Evolutionary conservation across 805 yeast genomes (phyloP), one percentile per base, ranked within the genome.

Genomic region (Isabelozyma pseudorhagii): DNA sequence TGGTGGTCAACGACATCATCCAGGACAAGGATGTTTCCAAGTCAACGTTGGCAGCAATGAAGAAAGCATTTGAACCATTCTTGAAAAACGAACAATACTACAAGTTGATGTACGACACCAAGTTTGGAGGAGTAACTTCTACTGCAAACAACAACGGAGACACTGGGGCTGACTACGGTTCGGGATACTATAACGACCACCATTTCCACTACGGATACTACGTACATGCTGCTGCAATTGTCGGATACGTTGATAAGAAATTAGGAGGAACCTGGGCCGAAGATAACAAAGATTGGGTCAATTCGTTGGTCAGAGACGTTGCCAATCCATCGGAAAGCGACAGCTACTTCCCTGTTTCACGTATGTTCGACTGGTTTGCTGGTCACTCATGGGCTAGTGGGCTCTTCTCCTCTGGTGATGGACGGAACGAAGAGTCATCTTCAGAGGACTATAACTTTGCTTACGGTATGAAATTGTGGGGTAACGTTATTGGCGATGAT

Each of bases 171-270:
- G 86, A 83, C 59, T 89, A 77, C 63, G 96, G 96, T 44, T 79
- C 85, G 63, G 80, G 87, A 21, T 86, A 80, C 63, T 89, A 88
- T 68, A 88, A 89, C 57, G 96, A 89, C 60, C 96, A 89, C 59
- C 94, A 89, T 62, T 89, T 88, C 78, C 96, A 89, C 64, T 89
- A 86, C 60, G 94, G 94, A 9, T 89, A 88, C 66, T 85, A 83
- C 56, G 77, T 89, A 44, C 92, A 88, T 62, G 87, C 96, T 1
- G 96, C 96, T 5, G 91, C 96, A 1, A 72, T 87, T 17, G 79
- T 88, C 43, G 92, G 85, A n/a, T 65, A 81, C 48, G 81, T 84
- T 14, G 96, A 89, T 61, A 53, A 44, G 71, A 71, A 51, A 52
- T 70, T 47, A 64, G 81, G 80, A 18, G 83, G 83, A 44, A 62